Base-by-base conservation (phyloP, 2,329 filamentous ascomycete species). In the Simplicillium aogashimaense region DNA sequence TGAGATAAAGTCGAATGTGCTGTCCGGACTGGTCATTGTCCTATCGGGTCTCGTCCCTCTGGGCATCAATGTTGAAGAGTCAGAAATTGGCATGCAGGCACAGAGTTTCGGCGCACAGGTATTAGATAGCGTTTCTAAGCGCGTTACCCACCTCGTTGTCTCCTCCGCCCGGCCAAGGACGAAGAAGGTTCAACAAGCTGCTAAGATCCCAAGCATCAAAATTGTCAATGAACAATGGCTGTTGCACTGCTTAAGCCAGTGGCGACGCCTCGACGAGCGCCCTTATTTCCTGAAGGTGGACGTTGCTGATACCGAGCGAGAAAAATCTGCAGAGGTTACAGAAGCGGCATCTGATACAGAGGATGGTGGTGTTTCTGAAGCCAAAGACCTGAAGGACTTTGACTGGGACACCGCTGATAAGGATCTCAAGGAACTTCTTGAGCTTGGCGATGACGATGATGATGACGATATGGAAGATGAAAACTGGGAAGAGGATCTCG, bases 171-270 rank as follows among this genome's bases (percentile, higher is more conserved):
- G 83, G 17, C 83, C 83, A 28, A 80, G 89, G 16, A 97, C 92
- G 0, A 83, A 86, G 39, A 98, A 98, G 63, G 87, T 97, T 34
- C 82, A 86, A 36, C 83, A 89, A 59, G 92, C 92, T 0, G 81
- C 85, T 12, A 78, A 81, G 47, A 83, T 87, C 41, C 70, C 83
- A 0, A 77, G 78, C 38, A 85, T 97, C 60, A 89, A 88, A 57
- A 94, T 98, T 43, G 92, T 98, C 36, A 88, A 83, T 50, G 84
- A 88, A 39, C 79, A 86, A 52, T 98, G 92, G 92, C 77, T 98
- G 25, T 73, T 81, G 28, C 83, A 89, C 49, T 94, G 82, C 41
- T 78, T 97, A 47, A 83, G 79, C 18, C 82, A 83, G 57, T 98
- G 92, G 92, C 70, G 75, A 46, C 81, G 76, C 42, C 67, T 94